Conservation (phyloP, 164 flowering plant genomes). For the Santalum album region DNA sequence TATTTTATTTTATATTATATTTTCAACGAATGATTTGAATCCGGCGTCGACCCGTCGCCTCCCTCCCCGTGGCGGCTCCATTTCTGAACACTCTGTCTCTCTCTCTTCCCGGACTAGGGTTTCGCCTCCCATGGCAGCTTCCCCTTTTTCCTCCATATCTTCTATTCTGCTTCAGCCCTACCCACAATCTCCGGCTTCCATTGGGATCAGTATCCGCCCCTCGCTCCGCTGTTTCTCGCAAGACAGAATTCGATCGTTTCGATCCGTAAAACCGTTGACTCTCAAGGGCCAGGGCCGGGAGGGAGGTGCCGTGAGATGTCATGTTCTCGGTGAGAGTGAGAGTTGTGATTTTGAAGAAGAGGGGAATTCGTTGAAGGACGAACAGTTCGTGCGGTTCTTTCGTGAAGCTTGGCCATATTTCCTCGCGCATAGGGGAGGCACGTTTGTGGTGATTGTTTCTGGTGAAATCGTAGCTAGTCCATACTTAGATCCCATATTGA, state of each 20-base stretch:
- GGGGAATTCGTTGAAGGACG: constrained; percentile 17
- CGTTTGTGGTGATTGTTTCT: constrained; percentile 54
- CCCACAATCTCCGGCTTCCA: neutral
- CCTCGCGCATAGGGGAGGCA: constrained; percentile 44
- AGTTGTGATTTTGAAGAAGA: constrained; percentile 8
- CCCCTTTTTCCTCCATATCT: neutral
- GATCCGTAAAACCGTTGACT: neutral
- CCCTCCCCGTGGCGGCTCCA: too few relatives aligned
- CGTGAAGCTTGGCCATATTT: constrained; percentile 65
- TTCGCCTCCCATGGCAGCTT: neutral
- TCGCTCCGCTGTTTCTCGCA: neutral
- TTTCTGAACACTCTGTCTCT: too few relatives aligned
- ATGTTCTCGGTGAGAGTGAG: constrained; percentile 19
- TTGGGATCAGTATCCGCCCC: neutral
- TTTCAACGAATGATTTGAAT: too few relatives aligned
- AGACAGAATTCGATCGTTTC: neutral
- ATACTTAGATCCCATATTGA: constrained; percentile 42
- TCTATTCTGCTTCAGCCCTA: constrained; percentile 1
- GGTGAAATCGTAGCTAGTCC: constrained; percentile 45
- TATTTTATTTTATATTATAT: too few relatives aligned
- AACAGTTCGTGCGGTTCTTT: constrained; percentile 48
- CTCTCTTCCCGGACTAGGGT: too few relatives aligned
- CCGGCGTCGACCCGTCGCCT: too few relatives aligned
- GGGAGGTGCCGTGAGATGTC: constrained; percentile 7
- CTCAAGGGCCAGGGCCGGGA: neutral